Evolutionary conservation across 2,329 filamentous ascomycete genomes (phyloP).

Genomic region (Fusarium setosum): DNA sequence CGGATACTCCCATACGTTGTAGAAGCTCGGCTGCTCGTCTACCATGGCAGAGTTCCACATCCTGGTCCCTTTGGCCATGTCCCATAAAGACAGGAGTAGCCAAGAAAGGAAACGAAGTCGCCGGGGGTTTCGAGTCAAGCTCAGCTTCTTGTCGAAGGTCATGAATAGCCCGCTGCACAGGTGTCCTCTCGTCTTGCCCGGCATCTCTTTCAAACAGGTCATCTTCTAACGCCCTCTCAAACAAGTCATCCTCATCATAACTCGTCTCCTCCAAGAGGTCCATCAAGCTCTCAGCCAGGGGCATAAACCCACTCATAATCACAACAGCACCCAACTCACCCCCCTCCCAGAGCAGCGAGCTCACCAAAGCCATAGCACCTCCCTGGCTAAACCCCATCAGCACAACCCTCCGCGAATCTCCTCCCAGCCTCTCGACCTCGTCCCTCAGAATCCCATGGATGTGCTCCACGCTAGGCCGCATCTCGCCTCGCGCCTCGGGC

Average conservation of each 20-base stretch:
- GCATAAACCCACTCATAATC: constrained; percentile 60
- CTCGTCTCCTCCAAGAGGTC: constrained; percentile 16
- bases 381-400: constrained; percentile 66
- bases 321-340: constrained; percentile 51
- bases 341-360: constrained; percentile 57
- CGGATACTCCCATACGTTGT: constrained; percentile 46
- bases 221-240: background rate
- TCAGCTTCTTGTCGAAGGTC: constrained; percentile 45
- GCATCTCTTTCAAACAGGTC: constrained; percentile 34
- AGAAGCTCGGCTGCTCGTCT: constrained; percentile 49
- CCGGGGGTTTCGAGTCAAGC: constrained; percentile 12
- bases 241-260: background rate
- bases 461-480: constrained; percentile 55
- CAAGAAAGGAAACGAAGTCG: constrained; percentile 25
- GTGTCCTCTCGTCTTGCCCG: constrained; percentile 4
- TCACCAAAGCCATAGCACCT: constrained; percentile 58
- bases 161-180: constrained; percentile 36
- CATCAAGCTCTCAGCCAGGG: constrained; percentile 50
- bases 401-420: constrained; percentile 53
- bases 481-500: constrained; percentile 43
- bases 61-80: constrained; percentile 56
- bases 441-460: constrained; percentile 51
- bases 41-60: constrained; percentile 53
- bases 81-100: constrained; percentile 57
- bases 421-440: constrained; percentile 50